These are phyloP conservation scores for Aspergillus chevalieri DNA, from an alignment of 2,329 filamentous ascomycete species.

Conservation along the genomic window DNA sequence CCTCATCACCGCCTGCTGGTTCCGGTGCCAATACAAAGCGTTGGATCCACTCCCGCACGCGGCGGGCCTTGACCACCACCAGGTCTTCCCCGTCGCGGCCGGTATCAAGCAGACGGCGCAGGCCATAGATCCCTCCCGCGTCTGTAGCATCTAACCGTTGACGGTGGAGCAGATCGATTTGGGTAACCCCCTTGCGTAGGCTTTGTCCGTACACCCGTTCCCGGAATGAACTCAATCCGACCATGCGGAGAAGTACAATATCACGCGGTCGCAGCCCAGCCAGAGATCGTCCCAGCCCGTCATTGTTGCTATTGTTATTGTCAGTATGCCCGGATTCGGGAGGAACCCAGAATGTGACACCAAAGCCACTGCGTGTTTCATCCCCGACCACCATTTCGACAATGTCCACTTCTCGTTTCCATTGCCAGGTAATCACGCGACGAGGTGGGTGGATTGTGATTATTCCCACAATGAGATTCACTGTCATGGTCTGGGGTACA, in stretches of 20 bases:
- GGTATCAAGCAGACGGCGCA: constrained; percentile 39
- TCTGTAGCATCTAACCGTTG: constrained; percentile 48
- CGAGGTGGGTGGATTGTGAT: constrained; percentile 65
- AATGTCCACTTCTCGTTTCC: constrained; percentile 53
- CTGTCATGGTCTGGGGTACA: constrained; percentile 71
- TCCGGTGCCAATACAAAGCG: constrained; percentile 55
- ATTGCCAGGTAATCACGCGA: constrained; percentile 56
- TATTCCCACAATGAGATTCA: constrained; percentile 74
- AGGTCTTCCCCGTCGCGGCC: constrained; percentile 32
- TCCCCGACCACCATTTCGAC: constrained; percentile 78
- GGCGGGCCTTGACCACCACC: constrained; percentile 58
- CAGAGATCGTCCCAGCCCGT: constrained; percentile 36
- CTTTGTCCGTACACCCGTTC: constrained; percentile 80
- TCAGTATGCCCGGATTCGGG: constrained; percentile 18
- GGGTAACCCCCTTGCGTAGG: constrained; percentile 64
- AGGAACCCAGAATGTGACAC: constrained; percentile 75
- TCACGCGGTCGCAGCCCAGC: constrained; percentile 61
- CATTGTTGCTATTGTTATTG: constrained; percentile 12
- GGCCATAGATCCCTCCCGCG: constrained; percentile 52
- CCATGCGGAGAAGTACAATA: constrained; percentile 70
- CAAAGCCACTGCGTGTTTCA: constrained; percentile 74
- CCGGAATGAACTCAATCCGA: constrained; percentile 69
- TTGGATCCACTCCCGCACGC: constrained; percentile 69
- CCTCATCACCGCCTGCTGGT: constrained; percentile 25
- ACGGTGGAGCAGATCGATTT: constrained; percentile 60